These are phyloP conservation scores for Rhododendron williamsianum DNA, from an alignment of 148 eudicot genomes.

Conservation along the genomic window DNA sequence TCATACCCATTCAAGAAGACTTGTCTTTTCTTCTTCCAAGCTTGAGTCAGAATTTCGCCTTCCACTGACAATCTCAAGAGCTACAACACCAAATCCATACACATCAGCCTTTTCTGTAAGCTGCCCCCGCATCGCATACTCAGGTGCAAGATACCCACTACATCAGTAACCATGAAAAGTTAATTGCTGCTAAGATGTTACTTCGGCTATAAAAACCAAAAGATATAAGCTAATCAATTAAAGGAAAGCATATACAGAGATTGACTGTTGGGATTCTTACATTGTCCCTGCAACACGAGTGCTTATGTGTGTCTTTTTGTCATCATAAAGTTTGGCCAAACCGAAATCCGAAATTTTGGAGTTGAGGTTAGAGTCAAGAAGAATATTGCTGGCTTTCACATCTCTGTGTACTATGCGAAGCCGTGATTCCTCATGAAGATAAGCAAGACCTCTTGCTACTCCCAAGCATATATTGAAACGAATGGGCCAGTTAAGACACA, in stretches of 20 bases:
- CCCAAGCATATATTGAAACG: not conserved
- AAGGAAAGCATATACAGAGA: not conserved
- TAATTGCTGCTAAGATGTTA: not conserved
- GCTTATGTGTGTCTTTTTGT: slow-evolving; percentile 78
- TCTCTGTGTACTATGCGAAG: slow-evolving; percentile 82
- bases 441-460: slow-evolving; percentile 75
- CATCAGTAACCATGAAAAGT: slow-evolving; percentile 5
- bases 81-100: slow-evolving; percentile 82
- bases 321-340: slow-evolving; percentile 87
- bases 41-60: slow-evolving; percentile 56
- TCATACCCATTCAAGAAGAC: slow-evolving; percentile 90
- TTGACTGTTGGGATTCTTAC: slow-evolving; percentile 33
- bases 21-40: slow-evolving; percentile 47
- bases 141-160: slow-evolving; percentile 97
- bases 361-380: slow-evolving; percentile 67
- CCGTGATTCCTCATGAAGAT: slow-evolving; percentile 83
- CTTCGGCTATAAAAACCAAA: not conserved
- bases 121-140: slow-evolving; percentile 90
- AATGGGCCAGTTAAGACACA: slow-evolving; percentile 48
- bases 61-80: slow-evolving; percentile 77
- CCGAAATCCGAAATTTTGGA: slow-evolving; percentile 96
- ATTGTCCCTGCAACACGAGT: slow-evolving; percentile 93
- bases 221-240: too few relatives aligned
- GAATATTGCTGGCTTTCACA: slow-evolving; percentile 86
- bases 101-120: slow-evolving; percentile 96